Evolutionary conservation across 176 grass and related monocot genomes (phyloP), one percentile per base, ranked within the genome.

Genomic region (Alopecurus myosuroides): DNA sequence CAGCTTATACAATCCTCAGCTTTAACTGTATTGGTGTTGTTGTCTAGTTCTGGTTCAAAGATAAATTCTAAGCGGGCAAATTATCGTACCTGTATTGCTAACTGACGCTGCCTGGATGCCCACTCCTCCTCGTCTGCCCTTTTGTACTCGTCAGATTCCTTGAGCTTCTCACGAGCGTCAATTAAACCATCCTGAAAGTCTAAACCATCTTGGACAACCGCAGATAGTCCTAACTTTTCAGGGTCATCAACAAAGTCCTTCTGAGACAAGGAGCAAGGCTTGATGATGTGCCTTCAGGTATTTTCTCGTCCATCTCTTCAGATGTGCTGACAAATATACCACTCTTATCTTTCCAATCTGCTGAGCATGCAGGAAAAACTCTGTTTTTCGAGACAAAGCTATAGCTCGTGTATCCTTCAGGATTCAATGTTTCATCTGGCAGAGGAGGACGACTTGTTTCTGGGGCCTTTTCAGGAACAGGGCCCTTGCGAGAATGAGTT

Each of bases 131-230:
- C 93, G 66, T 31, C 48, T 72, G 91, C 94, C 57, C 81, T 90
- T 81, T 86, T 96, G 68, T 86, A 99, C 76, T 94, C 91, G 18
- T 61, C 79, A 77, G 97, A 94, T 90, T 92, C 88, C 87, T 99
- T 99, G 88, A 89, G 93, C 30, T 91, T 99, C 77, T 99, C 97
- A 41, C 97, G 91, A 1, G 76, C 88, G 19, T 42, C 83, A 69
- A 94, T 78, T 86, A 97, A 48, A 51, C 33, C 45, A 76, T 63
- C 73, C 45, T 70, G 79, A 58, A 76, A 35, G 26, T 56, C 41
- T 53, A 44, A 36, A 46, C 56, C 50, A 68, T 71, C 41, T 48
- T 71, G 74, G 80, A 39, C 15, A 17, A 74, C 33, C 33, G 52
- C 66, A 74, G 23, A 30, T 66, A 22, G 66, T 30, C 44, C 81